A percentile compares a stretch with the other conserved stretches of the same genome.
These are phyloP conservation scores for Wickerhamomyces kurtzmanii DNA, from an alignment of 805 yeast genomes.

Conservation along the genomic window DNA sequence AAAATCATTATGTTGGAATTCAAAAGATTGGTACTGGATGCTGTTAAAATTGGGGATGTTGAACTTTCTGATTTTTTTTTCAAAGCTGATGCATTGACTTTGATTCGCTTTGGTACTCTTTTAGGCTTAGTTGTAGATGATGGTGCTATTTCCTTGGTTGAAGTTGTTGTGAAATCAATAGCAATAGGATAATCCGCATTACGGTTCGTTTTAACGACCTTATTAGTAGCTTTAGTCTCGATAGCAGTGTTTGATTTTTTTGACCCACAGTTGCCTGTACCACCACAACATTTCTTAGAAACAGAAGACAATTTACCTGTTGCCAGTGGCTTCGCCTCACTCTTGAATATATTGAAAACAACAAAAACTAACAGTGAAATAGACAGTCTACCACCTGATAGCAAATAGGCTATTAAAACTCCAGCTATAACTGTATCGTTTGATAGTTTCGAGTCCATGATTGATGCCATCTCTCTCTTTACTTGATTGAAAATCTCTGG, in stretches of 20 bases:
- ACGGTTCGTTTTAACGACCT: constrained; percentile 6
- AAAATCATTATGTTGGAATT: constrained; percentile 58
- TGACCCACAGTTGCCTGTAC: constrained; percentile 6
- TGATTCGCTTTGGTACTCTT: constrained; percentile 31
- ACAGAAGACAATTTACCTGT: not conserved
- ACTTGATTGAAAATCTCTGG: too few species aligned
- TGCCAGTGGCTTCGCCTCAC: constrained; percentile 4
- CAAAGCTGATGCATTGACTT: constrained; percentile 22
- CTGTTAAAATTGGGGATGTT: constrained; percentile 23
- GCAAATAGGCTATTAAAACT: constrained; percentile 10
- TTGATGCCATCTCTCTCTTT: too few species aligned
- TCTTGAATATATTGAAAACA: constrained; percentile 15
- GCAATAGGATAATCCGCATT: constrained; percentile 6
- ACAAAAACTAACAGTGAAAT: constrained; percentile 18
- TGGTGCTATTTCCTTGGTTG: constrained; percentile 1
- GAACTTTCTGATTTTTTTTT: constrained; percentile 9
- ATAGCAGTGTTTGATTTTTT: constrained; percentile 1
- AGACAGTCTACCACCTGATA: constrained; percentile 26
- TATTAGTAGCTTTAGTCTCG: not conserved
- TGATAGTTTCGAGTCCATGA: too few species aligned
- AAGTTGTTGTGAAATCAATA: not conserved
- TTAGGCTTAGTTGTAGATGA: constrained; percentile 13
- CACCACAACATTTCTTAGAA: constrained; percentile 14
- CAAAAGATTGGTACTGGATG: constrained; percentile 30
- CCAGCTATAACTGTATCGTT: too few species aligned